Percentiles rank a stretch among this genome's conserved stretches.
Conservation (phyloP, 1,139 yeast genomes). For the Candida tetrigidarum region DNA sequence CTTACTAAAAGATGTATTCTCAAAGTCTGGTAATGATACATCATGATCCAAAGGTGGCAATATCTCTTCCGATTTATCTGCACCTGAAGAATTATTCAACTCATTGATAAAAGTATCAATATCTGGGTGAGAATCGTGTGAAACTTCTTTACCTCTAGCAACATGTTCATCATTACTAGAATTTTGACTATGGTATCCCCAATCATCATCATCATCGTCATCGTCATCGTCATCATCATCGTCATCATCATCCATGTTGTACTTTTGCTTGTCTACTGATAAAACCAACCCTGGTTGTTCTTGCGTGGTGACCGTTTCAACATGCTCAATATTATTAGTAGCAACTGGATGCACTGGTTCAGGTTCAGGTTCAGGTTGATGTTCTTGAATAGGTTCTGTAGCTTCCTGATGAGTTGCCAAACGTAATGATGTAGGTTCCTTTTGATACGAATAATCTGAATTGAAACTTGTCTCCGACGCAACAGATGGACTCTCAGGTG, state of each 20-base stretch:
- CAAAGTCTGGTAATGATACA: constrained; percentile 21
- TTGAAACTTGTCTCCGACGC: constrained; percentile 35
- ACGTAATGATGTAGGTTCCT: constrained; percentile 33
- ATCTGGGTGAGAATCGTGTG: constrained; percentile 7
- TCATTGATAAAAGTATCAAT: constrained; percentile 42
- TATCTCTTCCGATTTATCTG: constrained; percentile 16
- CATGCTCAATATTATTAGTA: not conserved
- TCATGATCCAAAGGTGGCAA: constrained; percentile 14
- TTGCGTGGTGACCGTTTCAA: not conserved
- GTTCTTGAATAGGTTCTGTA: not conserved
- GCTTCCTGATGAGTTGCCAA: constrained; percentile 14
- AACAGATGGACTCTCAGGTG: constrained; percentile 28
- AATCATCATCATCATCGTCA: constrained; percentile 24
- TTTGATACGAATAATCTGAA: constrained; percentile 42
- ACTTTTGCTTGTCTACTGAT: constrained; percentile 15
- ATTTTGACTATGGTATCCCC: constrained; percentile 33
- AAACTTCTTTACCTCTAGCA: not conserved
- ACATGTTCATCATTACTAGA: constrained; percentile 22
- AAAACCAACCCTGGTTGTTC: constrained; percentile 12
- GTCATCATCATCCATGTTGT: constrained; percentile 8
- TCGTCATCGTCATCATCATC: constrained; percentile 13
- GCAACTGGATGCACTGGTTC: constrained; percentile 3
- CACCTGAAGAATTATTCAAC: constrained; percentile 17
- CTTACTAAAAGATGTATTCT: constrained; percentile 8
- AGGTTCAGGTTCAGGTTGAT: constrained; percentile 2